Evolutionary conservation across 768 basidiomycete genomes (phyloP).

Genomic region (Austroboletus festivus): DNA sequence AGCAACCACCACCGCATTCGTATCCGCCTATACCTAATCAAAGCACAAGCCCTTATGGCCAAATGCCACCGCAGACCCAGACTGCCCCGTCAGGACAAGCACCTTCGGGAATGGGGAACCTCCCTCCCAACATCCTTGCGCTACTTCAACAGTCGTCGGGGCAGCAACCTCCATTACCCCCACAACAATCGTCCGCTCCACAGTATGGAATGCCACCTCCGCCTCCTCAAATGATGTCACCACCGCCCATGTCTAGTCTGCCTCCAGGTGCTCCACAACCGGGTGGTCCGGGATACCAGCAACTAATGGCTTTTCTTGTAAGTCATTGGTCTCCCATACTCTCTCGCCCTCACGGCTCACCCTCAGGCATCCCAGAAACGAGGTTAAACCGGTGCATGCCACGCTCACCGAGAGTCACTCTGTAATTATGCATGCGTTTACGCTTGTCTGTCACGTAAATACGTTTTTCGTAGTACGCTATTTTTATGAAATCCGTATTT

Average conservation of each 20-base stretch:
- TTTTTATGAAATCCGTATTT: conserved; percentile 28
- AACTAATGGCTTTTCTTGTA: conserved; percentile 69
- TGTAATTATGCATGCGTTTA: background rate
- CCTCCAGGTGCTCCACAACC: conserved; percentile 41
- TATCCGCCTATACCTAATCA: conserved; percentile 23
- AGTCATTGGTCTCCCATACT: conserved; percentile 20
- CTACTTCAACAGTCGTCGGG: conserved; percentile 53
- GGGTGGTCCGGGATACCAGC: conserved; percentile 50
- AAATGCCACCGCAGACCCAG: conserved; percentile 28
- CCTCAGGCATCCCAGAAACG: conserved; percentile 30
- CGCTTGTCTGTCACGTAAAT: conserved; percentile 11
- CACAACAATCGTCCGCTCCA: conserved; percentile 28
- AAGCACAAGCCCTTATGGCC: conserved; percentile 26
- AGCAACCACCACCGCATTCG: conserved; percentile 21
- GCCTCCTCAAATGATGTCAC: conserved; percentile 44
- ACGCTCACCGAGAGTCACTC: background rate
- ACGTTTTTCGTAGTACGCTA: conserved; percentile 18
- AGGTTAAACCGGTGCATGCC: conserved; percentile 6
- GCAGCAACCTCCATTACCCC: conserved; percentile 32
- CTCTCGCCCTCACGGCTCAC: background rate
- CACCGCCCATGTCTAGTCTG: conserved; percentile 40
- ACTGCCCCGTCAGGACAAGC: conserved; percentile 34
- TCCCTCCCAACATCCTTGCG: conserved; percentile 71
- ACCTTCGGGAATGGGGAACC: conserved; percentile 33
- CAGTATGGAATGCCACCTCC: conserved; percentile 40